Base-by-base conservation (phyloP, 2,329 filamentous ascomycete genomes). In the Neopestalotiopsis rosae region DNA sequence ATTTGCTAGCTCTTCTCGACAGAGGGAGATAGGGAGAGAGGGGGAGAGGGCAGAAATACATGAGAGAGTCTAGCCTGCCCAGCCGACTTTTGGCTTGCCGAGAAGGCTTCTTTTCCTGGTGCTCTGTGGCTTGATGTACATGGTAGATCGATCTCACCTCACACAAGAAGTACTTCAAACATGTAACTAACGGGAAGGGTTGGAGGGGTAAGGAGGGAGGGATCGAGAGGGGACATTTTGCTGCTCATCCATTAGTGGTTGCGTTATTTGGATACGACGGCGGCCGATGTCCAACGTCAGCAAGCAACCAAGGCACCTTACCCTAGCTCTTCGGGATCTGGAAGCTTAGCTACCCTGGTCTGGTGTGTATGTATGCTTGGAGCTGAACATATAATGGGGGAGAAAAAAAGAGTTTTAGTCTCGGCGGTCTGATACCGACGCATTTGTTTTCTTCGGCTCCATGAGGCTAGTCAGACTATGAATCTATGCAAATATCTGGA, bases 211-310 rank as follows among this genome's bases (percentile, higher is more conserved):
- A 28, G 24, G 24, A 28, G 24, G 24, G 24, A 28, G 2, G 24
- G 24, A 28, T 28, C 24, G 24, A 28, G 24, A 52, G 30, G 20
- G 24, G 63, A 28, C 32, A 17, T 61, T 38, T 63, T 56, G 49
- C 38, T 45, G 24, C 24, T 28, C 24, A 28, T 28, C 3, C 24
- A 66, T 28, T 38, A 63, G 63, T 52, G 57, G 56, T 52, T 66
- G 49, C 14, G 30, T 45, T 9, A 38, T 38, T 4, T 28, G 24
- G 24, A 38, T 38, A 38, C 34, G 20, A 45, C 32, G 42, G 17
- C 52, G 30, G 65, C 67, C 64, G 40, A 42, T 38, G 34, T 69
- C 67, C 67, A 62, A 69, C 67, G 67, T 69, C 56, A 69, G 67
- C 67, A 69, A 56, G 45, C 45, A 17, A 52, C 42, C 42, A 13